These are phyloP conservation scores for Vaccinium darrowii DNA, from an alignment of 148 eudicot genomes.

Conservation along the genomic window DNA sequence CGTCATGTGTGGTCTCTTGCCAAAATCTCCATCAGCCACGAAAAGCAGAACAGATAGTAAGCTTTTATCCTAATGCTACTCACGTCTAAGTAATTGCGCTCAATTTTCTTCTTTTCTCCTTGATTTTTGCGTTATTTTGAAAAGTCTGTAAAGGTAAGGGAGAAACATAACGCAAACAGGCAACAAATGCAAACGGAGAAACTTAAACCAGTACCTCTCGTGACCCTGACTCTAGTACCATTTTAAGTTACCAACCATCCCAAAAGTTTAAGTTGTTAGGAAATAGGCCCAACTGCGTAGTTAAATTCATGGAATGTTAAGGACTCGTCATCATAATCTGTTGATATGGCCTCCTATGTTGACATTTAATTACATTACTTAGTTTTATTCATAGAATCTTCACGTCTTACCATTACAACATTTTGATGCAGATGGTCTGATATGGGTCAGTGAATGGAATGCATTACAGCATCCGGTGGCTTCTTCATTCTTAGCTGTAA, in stretches of 20 bases:
- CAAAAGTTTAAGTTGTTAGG: too few species aligned
- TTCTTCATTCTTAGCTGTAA: constrained; percentile 76
- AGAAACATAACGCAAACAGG: too few species aligned
- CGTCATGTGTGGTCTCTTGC: constrained; percentile 80
- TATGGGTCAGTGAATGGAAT: constrained; percentile 93
- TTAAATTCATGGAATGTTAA: too few species aligned
- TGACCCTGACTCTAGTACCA: too few species aligned
- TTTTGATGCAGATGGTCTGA: constrained; percentile 63
- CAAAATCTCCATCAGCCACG: constrained; percentile 76
- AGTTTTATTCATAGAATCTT: not conserved
- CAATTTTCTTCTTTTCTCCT: not conserved
- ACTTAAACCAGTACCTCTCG: too few species aligned
- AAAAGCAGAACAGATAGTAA: constrained; percentile 74
- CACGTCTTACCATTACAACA: not conserved
- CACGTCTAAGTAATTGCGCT: not conserved
- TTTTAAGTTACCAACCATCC: too few species aligned
- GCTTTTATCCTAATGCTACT: not conserved
- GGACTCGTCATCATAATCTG: too few species aligned
- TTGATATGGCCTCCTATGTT: not conserved
- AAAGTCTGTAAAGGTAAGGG: not conserved
- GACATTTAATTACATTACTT: not conserved
- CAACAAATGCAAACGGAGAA: too few species aligned
- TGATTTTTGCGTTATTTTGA: not conserved
- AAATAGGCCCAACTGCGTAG: too few species aligned
- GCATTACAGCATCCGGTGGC: constrained; percentile 87